Base-by-base conservation (phyloP, 768 basidiomycete species). In the Cantharellus cinnabarinus region DNA sequence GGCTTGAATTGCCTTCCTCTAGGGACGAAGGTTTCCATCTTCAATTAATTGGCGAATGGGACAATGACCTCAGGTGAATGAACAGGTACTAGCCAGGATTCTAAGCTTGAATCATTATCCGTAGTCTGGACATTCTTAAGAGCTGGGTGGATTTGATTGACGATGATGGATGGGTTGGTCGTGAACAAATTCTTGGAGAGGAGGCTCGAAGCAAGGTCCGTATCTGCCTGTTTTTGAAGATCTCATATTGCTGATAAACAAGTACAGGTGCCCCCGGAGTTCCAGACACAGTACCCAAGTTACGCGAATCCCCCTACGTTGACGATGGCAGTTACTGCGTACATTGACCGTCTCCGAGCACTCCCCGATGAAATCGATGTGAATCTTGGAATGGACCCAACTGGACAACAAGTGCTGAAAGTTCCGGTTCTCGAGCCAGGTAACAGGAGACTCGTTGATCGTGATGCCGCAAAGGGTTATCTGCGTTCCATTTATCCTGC, bases 21-120 rank as follows among this genome's bases (percentile, higher is more conserved):
- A 89, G 87, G 93, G 93, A 98, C 69, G 93, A 98, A 70, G 93
- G 93, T 1, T 98, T 98, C 75, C 93, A 98, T 70, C 71, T 97
- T 39, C 70, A 90, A 41, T 83, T 93, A 63, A 87, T 98, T 51
- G 89, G 89, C 15, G 80, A 82, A 65, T 93, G 86, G 85, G 94
- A 98, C 66, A 89, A 83, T 61, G 89, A 89, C 65, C 79, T 95
- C 58, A 82, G 80, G 82, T 80, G 61, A 56, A 66, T 59, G 4
- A 15, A 7, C 54, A 20, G 40, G 34, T 37, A 4, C 50, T 3
- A n/a, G 39, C 48, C 40, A 14, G 2, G 20, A 29, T 53, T 5
- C 44, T 29, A 54, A 15, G 29, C 48, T 4, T 48, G 50, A 3
- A 40, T 39, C 44, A 4, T 52, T 52, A 42, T 41, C 14, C 62